Evolutionary conservation across 495 filamentous ascomycete species (phyloP), one percentile per base, ranked within the genome.

Genomic region (Neurospora sp.): DNA sequence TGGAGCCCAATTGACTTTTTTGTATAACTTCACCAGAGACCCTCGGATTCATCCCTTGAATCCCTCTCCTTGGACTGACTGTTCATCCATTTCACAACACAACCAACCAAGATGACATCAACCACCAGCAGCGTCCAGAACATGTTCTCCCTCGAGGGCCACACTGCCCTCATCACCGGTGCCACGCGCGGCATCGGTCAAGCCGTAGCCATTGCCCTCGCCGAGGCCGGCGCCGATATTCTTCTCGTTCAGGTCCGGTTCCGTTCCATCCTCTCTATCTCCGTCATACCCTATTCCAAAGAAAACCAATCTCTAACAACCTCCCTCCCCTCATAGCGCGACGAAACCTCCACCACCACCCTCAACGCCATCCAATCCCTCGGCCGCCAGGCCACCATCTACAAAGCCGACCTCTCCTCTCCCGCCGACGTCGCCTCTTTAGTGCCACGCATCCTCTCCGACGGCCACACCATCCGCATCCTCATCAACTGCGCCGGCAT

Each of bases 131-230:
- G 35, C 18, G 68, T 75, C 69, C 40, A 45, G 8, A 69, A 71
- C 69, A 77, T 87, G 73, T 90, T 90, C 75, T 84, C 87, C 44
- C 85, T 90, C 69, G 79, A 83, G 70, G 89, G 89, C 72, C 88
- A 93, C 78, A 97, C 92, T 9, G 94, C 94, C 41, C 81, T 97
- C 68, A 85, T 97, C 40, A 98, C 94, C 0, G 94, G 94, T 38
- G 93, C 93, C 70, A 96, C 93, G 18, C 85, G 94, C 70, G 94
- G 94, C 31, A 97, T 98, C 70, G 94, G 94, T 18, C 89, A 92
- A 78, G 87, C 92, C 12, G 94, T 96, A 83, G 92, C 92, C 53
- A 79, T 97, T 73, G 93, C 90, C 3, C 80, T 94, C 12, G 93
- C 94, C 41, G 92, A 96, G 82, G 92, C 91, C 70, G 93, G 93